Evolutionary conservation across 1,139 yeast species (phyloP).

Genomic region (Suhomyces ambrosiae): DNA sequence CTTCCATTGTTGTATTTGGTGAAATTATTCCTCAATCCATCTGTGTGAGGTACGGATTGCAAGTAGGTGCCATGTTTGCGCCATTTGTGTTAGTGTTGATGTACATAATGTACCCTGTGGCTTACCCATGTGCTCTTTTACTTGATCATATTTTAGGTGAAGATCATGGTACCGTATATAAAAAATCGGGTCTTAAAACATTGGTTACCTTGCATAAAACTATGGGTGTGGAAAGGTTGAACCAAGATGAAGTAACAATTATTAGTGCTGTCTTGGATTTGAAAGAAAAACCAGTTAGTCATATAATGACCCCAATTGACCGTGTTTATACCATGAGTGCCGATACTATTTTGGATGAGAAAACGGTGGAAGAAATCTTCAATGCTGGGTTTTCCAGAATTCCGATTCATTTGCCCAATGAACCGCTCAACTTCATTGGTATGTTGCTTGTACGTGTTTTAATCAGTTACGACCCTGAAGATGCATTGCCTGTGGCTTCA

Average conservation of each 20-base stretch:
- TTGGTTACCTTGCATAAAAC: constrained; percentile 90
- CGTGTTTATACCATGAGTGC: constrained; percentile 89
- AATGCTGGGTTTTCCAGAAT: constrained; percentile 94
- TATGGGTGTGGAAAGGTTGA: constrained; percentile 92
- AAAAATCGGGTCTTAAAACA: constrained; percentile 89
- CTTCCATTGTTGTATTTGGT: constrained; percentile 90
- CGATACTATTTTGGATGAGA: constrained; percentile 79
- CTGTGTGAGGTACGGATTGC: constrained; percentile 89
- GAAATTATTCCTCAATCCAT: constrained; percentile 95
- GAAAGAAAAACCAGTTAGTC: constrained; percentile 84
- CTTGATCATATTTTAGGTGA: constrained; percentile 87
- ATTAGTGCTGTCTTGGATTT: constrained; percentile 91
- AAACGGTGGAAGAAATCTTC: constrained; percentile 83
- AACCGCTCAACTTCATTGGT: constrained; percentile 89
- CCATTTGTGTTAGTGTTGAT: constrained; percentile 84
- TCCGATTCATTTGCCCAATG: constrained; percentile 91
- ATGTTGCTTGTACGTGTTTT: constrained; percentile 91
- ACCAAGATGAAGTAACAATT: constrained; percentile 94
- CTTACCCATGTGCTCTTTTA: constrained; percentile 84
- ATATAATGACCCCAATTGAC: constrained; percentile 92
- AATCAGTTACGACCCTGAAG: constrained; percentile 96
- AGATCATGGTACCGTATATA: constrained; percentile 94
- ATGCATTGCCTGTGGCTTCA: constrained; percentile 86
- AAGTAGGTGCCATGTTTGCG: constrained; percentile 87
- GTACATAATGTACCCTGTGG: constrained; percentile 90